Base-by-base conservation (phyloP, 768 basidiomycete genomes). In the Naganishia vishniacii region DNA sequence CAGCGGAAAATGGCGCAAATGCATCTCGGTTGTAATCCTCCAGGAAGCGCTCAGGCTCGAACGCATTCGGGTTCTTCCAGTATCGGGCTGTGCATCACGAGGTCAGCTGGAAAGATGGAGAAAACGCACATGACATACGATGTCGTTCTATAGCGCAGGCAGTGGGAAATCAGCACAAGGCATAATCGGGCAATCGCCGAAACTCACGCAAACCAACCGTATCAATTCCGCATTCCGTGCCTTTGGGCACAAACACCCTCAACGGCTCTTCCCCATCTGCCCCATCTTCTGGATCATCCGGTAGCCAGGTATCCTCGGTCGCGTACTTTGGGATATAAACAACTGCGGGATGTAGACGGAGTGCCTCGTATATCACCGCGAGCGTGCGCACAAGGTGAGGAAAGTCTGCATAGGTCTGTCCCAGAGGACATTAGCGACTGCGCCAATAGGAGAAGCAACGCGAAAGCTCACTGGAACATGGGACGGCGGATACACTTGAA, bases 11-110 rank as follows among this genome's bases (percentile, higher is more conserved):
- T 3, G 83, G 82, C 28, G 82, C 41, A 69, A 83, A 84, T 0
- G 83, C 84, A 67, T 84, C 83, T 37, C 80, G 77, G 23, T 81
- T 79, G 80, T 82, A 84, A 48, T 83, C 81, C 37, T 77, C 78
- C n/a, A 83, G 72, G 76, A 84, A 84, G 7, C 83, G 79, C 28
- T 78, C 77, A 0, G 80, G 80, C 23, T 77, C 78, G 72, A 84
- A 85, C 8, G 68, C 68, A 31, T 81, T 66, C 3, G 84, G 83
- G 46, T 84, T 79, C 53, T 81, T 72, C 83, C 84, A 85, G 69
- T 84, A 84, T 37, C 80, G 79, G 28, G 83, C 84, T 84, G 65
- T 28, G 48, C 20, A 29, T 25, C 28, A 42, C 37, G 26, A 44
- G 42, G 5, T 44, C 11, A 15, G 42, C 42, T 18, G 42, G 42